phyloP scores from a whole-genome alignment of 805 yeast species.

The Torulaspora maleeae region DNA sequence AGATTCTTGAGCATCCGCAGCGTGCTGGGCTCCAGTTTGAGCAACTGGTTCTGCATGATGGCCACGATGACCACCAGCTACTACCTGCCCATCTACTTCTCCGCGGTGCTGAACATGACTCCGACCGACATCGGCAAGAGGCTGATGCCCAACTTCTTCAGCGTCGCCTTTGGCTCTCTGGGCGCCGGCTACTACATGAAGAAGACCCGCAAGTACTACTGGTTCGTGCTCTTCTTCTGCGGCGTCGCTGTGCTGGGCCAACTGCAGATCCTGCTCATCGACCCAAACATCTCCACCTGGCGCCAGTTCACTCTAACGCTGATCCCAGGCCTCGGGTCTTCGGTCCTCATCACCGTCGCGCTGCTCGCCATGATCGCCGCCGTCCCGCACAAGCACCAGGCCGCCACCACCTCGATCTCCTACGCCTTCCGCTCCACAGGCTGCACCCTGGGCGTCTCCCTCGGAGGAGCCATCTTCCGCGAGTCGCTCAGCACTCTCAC shows the following conservation, averaged over 20 bases:
- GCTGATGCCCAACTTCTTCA: slow-evolving; percentile 56
- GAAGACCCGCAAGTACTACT: slow-evolving; percentile 55
- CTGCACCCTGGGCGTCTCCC: slow-evolving; percentile 74
- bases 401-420: slow-evolving; percentile 83
- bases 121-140: slow-evolving; percentile 58
- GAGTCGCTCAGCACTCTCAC: slow-evolving; percentile 37
- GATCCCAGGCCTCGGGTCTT: slow-evolving; percentile 51
- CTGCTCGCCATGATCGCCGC: slow-evolving; percentile 66
- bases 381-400: slow-evolving; percentile 64
- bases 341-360: slow-evolving; percentile 60
- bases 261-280: slow-evolving; percentile 35
- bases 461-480: slow-evolving; percentile 61
- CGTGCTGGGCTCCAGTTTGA: slow-evolving; percentile 52
- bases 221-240: slow-evolving; percentile 42
- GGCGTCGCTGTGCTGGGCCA: slow-evolving; percentile 45
- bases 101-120: slow-evolving; percentile 49
- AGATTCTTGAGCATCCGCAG: slow-evolving; percentile 52
- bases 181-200: slow-evolving; percentile 64
- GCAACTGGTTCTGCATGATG: slow-evolving; percentile 37
- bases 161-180: slow-evolving; percentile 54
- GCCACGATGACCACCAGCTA: slow-evolving; percentile 44
- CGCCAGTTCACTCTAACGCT: slow-evolving; percentile 43
- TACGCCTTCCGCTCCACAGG: slow-evolving; percentile 86
- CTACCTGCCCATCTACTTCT: slow-evolving; percentile 58
- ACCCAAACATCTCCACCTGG: slow-evolving; percentile 35